Percentiles rank a stretch among this genome's conserved stretches.
Conservation (phyloP, 1,139 yeast species). For the Kodamaea plutei region DNA sequence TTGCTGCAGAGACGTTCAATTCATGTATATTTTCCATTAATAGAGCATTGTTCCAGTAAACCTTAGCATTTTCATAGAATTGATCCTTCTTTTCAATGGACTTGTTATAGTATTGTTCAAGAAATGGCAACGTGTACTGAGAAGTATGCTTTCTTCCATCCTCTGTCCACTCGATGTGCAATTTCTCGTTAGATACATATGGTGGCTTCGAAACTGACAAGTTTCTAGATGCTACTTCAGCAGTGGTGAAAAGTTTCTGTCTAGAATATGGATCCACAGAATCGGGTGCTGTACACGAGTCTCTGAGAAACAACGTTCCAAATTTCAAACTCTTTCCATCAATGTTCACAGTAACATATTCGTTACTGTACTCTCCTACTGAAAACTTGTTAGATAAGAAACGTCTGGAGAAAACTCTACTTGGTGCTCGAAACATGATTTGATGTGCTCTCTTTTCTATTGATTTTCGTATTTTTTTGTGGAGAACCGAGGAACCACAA, state of each 20-base stretch:
- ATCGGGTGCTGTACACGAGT: constrained; percentile 48
- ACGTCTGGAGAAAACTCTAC: too few relatives aligned
- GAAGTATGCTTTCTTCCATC: constrained; percentile 33
- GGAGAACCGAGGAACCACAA: too few relatives aligned
- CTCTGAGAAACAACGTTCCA: constrained; percentile 59
- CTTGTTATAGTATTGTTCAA: constrained; percentile 41
- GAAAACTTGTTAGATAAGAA: constrained; percentile 10
- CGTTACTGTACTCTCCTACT: constrained; percentile 13
- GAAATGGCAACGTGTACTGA: constrained; percentile 43
- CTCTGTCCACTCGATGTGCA: constrained; percentile 55
- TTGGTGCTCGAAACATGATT: too few relatives aligned
- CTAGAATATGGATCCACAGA: constrained; percentile 56
- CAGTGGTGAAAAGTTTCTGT: constrained; percentile 68
- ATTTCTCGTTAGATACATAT: constrained; percentile 25
- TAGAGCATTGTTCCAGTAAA: constrained; percentile 38
- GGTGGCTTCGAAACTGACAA: constrained; percentile 27
- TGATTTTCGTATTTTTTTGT: too few relatives aligned
- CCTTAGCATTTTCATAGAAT: constrained; percentile 32
- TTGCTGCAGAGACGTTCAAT: constrained; percentile 33
- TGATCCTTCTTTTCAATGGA: constrained; percentile 7
- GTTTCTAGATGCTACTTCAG: constrained; percentile 28
- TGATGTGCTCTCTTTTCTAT: too few relatives aligned
- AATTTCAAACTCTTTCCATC: constrained; percentile 34
- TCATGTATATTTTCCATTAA: constrained; percentile 16
- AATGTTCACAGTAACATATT: constrained; percentile 19